Evolutionary conservation across 1,139 yeast species (phyloP).

Genomic region (Hyphopichia wangnamkhiaoensis): DNA sequence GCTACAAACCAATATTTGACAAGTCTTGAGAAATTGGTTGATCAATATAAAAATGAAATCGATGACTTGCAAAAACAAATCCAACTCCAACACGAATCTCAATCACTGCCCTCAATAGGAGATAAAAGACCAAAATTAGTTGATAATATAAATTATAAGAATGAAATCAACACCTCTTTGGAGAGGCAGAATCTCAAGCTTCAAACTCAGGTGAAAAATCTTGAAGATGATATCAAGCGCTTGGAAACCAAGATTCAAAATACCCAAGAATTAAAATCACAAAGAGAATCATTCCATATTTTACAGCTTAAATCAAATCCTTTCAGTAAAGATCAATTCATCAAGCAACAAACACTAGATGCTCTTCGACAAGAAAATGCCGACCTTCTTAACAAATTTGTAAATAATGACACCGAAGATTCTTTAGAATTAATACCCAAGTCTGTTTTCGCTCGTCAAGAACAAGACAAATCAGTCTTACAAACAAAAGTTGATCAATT

Average conservation of each 20-base stretch:
- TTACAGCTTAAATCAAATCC: constrained; percentile 72
- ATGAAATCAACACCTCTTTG: constrained; percentile 26
- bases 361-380: constrained; percentile 60
- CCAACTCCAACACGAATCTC: constrained; percentile 5
- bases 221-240: constrained; percentile 32
- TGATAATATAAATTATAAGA: constrained; percentile 13
- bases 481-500: constrained; percentile 53
- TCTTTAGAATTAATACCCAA: constrained; percentile 45
- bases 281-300: constrained; percentile 47
- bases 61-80: constrained; percentile 38
- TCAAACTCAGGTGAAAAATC: constrained; percentile 35
- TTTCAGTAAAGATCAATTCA: constrained; percentile 59
- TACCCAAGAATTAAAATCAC: constrained; percentile 23
- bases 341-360: constrained; percentile 57
- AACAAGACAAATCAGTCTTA: constrained; percentile 51
- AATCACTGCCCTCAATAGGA: constrained; percentile 21
- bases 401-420: constrained; percentile 14
- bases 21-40: constrained; percentile 54
- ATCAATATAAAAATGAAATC: constrained; percentile 58
- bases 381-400: constrained; percentile 40
- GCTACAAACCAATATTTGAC: constrained; percentile 37
- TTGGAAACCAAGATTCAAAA: constrained; percentile 36
- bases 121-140: constrained; percentile 26
- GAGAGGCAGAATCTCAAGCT: constrained; percentile 47
- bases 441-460: constrained; percentile 65